Evolutionary conservation across 73 alveolate genomes (phyloP).

Genomic region (Paramecium primaurelia): DNA sequence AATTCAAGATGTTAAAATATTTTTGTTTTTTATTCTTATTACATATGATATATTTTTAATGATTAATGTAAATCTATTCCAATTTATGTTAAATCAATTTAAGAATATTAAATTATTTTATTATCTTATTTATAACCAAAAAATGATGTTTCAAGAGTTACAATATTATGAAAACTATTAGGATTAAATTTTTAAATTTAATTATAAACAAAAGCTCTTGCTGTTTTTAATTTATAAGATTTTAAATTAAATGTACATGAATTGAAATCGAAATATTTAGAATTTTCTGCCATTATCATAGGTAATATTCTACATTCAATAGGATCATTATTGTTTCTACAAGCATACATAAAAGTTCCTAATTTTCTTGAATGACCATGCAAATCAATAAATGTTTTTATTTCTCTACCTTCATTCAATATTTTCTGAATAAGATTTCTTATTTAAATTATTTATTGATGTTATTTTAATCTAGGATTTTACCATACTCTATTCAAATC

Average conservation of each 20-base stretch:
- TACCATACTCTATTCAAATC: conserved; percentile 92
- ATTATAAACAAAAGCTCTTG: conserved; percentile 41
- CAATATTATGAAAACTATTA: conserved; percentile 1
- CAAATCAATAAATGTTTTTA: conserved; percentile 78
- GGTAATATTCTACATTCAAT: conserved; percentile 54
- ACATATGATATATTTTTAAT: background rate
- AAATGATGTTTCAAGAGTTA: conserved; percentile 64
- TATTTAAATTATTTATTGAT: conserved; percentile 79
- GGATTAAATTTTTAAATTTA: background rate
- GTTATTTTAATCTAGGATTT: conserved; percentile 78
- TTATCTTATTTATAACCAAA: conserved; percentile 38
- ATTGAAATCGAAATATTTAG: conserved; percentile 37
- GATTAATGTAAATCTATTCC: background rate
- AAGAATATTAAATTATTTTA: background rate
- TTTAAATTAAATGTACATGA: conserved; percentile 43
- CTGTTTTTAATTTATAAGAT: conserved; percentile 59
- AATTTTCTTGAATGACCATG: conserved; percentile 92
- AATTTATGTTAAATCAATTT: background rate
- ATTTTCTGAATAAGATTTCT: conserved; percentile 67
- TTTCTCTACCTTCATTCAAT: conserved; percentile 68
- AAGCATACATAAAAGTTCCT: conserved; percentile 87
- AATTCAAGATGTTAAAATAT: background rate
- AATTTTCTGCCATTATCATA: conserved; percentile 15
- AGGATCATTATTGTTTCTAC: conserved; percentile 45
- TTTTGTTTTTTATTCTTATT: background rate